Evolutionary conservation across 495 filamentous ascomycete species (phyloP).

Genomic region (Thermochaetoides thermophila): DNA sequence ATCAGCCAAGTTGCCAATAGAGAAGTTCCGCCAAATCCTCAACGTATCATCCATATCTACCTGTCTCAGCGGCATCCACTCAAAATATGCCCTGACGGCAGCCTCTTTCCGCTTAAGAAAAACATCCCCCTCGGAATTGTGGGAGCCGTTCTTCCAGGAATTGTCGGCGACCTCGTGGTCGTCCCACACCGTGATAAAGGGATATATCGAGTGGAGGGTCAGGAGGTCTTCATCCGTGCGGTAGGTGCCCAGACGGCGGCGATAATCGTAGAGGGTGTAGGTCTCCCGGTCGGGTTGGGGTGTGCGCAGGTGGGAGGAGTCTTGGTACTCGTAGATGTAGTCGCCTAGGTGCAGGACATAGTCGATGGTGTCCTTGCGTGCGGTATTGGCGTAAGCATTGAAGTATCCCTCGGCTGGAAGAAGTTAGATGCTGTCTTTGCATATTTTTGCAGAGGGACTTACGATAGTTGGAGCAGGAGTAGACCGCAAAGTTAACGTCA

Average conservation of each 20-base stretch:
- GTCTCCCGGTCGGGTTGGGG: slow-evolving; percentile 38
- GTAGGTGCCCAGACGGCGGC: slow-evolving; percentile 43
- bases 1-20: slow-evolving; percentile 48
- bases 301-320: slow-evolving; percentile 31
- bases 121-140: slow-evolving; percentile 50
- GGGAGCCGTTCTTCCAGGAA: slow-evolving; percentile 40
- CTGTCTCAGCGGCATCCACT: slow-evolving; percentile 51
- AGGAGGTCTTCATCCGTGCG: slow-evolving; percentile 46
- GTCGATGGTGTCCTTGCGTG: slow-evolving; percentile 51
- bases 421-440: slow-evolving; percentile 2
- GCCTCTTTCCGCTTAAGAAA: slow-evolving; percentile 24
- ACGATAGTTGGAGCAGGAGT: slow-evolving; percentile 44
- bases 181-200: slow-evolving; percentile 61
- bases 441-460: slow-evolving; percentile 10
- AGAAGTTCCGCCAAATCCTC: slow-evolving; percentile 52
- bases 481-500: slow-evolving; percentile 37
- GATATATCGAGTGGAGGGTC: slow-evolving; percentile 40
- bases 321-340: slow-evolving; percentile 53
- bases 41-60: slow-evolving; percentile 57
- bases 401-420: slow-evolving; percentile 34
- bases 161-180: slow-evolving; percentile 57
- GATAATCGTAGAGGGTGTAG: slow-evolving; percentile 42
- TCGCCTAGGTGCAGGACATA: slow-evolving; percentile 53
- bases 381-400: slow-evolving; percentile 51
- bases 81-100: slow-evolving; percentile 55